Conservation (phyloP, 2,329 filamentous ascomycete species). For the Pseudocercospora eumusae region DNA sequence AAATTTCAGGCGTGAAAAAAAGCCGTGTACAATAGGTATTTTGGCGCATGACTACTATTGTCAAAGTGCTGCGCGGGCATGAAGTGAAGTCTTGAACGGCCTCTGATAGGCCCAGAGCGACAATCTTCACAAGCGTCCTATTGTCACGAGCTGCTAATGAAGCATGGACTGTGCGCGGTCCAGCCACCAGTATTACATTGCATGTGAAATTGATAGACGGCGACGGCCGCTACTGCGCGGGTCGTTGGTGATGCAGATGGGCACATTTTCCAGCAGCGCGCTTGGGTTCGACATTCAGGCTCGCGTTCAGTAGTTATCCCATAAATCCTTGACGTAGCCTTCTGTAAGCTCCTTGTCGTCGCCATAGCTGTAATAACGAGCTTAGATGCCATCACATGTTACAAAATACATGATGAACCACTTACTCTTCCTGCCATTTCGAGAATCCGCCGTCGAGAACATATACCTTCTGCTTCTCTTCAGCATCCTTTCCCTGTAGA, state of each 20-base stretch:
- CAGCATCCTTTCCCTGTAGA: conserved; percentile 41
- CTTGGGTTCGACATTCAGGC: neutral
- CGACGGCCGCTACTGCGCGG: neutral
- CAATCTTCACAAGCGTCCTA: neutral
- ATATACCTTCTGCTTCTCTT: conserved; percentile 67
- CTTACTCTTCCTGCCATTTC: conserved; percentile 78
- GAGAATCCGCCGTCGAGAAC: conserved; percentile 83
- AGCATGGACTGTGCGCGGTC: neutral
- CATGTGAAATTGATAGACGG: neutral
- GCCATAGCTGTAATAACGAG: conserved; percentile 57
- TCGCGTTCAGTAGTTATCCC: conserved; percentile 53
- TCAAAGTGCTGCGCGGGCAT: neutral
- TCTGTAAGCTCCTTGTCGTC: conserved; percentile 79
- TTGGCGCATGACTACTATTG: neutral
- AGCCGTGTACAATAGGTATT: neutral
- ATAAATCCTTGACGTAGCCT: conserved; percentile 80
- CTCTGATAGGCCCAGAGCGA: neutral
- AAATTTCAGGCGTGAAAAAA: neutral
- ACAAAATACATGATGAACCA: conserved; percentile 14
- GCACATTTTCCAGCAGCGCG: neutral
- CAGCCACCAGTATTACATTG: neutral
- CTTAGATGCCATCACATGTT: conserved; percentile 9
- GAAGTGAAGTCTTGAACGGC: neutral
- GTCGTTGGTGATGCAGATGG: neutral
- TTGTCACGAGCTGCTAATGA: neutral